These are phyloP conservation scores for Ceratobasidium theobromae DNA, from an alignment of 1,284 basidiomycete species.

Conservation along the genomic window DNA sequence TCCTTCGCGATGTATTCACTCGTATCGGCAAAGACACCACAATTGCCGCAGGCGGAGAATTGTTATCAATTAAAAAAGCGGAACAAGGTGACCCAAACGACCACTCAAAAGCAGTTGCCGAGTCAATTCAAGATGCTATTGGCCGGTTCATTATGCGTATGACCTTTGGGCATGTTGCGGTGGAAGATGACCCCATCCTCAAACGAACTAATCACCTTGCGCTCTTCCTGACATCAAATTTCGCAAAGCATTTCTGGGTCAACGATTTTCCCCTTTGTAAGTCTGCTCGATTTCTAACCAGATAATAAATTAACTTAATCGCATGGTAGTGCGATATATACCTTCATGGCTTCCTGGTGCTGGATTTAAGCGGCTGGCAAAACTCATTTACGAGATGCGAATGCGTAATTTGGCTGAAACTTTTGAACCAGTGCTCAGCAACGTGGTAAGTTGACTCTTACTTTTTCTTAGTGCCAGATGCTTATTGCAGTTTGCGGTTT, in stretches of 20 bases:
- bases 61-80: too few relatives aligned
- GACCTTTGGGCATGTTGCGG: not conserved
- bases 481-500: not conserved
- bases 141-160: not conserved
- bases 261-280: conserved; percentile 24
- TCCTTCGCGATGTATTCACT: not conserved
- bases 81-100: too few relatives aligned
- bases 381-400: not conserved
- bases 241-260: conserved; percentile 14
- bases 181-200: too few relatives aligned
- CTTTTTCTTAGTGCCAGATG: not conserved
- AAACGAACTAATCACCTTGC: too few relatives aligned
- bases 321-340: not conserved
- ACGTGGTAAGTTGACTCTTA: not conserved
- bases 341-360: conserved; percentile 23
- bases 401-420: not conserved
- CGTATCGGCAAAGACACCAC: not conserved
- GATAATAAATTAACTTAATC: not conserved
- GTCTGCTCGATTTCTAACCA: not conserved
- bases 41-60: not conserved
- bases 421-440: not conserved
- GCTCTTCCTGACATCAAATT: too few relatives aligned
- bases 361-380: not conserved
- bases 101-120: too few relatives aligned
- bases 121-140: too few relatives aligned